Conservation (phyloP, 2,329 filamentous ascomycete genomes). For the Fusarium torreyae region DNA sequence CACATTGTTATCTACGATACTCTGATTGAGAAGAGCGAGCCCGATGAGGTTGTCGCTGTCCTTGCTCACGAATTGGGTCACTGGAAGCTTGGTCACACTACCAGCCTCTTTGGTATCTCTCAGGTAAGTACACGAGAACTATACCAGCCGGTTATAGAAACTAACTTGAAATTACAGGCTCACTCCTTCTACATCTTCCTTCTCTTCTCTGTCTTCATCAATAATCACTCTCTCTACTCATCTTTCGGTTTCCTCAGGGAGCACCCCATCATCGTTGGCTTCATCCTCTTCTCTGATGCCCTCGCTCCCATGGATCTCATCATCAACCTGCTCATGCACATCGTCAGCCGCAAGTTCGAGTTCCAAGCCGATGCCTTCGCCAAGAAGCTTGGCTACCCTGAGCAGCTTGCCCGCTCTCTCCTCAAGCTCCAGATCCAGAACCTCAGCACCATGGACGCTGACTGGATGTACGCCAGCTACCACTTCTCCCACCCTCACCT, state of each 20-base stretch:
- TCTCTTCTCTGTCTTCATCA: conserved; percentile 97
- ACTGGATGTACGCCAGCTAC: conserved; percentile 98
- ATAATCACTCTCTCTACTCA: conserved; percentile 91
- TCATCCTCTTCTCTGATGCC: conserved; percentile 98
- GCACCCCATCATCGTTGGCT: conserved; percentile 94
- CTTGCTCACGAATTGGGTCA: conserved; percentile 96
- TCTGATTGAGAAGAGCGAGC: conserved; percentile 93
- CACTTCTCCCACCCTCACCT: conserved; percentile 98
- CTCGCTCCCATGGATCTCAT: conserved; percentile 94
- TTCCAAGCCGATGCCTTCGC: conserved; percentile 97
- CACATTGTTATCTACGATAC: conserved; percentile 99
- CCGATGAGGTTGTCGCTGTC: conserved; percentile 93
- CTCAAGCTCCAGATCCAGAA: conserved; percentile 99
- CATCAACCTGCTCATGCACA: conserved; percentile 95
- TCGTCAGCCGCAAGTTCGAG: conserved; percentile 93
- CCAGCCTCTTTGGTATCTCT: conserved; percentile 87
- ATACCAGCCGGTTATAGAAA: conserved; percentile 32
- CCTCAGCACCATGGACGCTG: conserved; percentile 97
- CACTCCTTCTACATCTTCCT: conserved; percentile 98
- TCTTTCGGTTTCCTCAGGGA: conserved; percentile 90
- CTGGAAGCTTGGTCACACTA: conserved; percentile 97
- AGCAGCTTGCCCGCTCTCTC: conserved; percentile 86
- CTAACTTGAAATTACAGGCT: conserved; percentile 66
- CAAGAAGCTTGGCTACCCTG: conserved; percentile 83
- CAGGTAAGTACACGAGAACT: conserved; percentile 68